Conservation (phyloP, 192 early-diverging fungal genomes). For the Mortierella hygrophila region DNA sequence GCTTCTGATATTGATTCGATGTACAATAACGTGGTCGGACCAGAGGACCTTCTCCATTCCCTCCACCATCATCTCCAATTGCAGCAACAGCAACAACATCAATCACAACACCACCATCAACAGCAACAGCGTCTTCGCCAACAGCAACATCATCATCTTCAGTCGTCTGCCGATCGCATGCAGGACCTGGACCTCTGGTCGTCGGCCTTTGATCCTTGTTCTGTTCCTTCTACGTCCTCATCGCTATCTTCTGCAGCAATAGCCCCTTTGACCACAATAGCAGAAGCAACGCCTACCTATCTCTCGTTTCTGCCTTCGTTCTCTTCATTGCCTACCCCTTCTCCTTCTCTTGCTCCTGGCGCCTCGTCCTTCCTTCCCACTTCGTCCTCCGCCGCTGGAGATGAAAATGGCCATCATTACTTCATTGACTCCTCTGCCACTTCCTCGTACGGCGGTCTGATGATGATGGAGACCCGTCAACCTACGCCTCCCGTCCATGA, state of each 20-base stretch:
- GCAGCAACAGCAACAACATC: neutral
- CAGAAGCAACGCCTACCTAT: neutral
- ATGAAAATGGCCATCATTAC: neutral
- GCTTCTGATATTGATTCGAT: neutral
- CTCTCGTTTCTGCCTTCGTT: neutral
- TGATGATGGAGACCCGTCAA: neutral
- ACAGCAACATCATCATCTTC: neutral
- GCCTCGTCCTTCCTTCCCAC: neutral
- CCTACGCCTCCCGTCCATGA: neutral
- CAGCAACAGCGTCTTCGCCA: neutral
- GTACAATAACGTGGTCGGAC: neutral
- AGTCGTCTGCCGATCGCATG: neutral
- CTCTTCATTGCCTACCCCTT: neutral
- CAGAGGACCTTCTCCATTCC: neutral
- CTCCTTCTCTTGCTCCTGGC: neutral
- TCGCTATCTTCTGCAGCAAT: neutral
- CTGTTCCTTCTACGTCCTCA: neutral
- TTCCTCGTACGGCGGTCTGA: neutral
- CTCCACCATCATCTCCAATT: constrained; percentile 1
- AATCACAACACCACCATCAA: neutral
- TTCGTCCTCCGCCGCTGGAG: neutral
- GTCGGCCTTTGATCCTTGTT: neutral
- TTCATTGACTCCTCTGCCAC: neutral
- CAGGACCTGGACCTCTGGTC: constrained; percentile 6
- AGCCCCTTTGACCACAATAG: neutral